Evolutionary conservation across 306 rosid genomes (phyloP), one percentile per base, ranked within the genome.

Genomic region (Casuarina glauca): DNA sequence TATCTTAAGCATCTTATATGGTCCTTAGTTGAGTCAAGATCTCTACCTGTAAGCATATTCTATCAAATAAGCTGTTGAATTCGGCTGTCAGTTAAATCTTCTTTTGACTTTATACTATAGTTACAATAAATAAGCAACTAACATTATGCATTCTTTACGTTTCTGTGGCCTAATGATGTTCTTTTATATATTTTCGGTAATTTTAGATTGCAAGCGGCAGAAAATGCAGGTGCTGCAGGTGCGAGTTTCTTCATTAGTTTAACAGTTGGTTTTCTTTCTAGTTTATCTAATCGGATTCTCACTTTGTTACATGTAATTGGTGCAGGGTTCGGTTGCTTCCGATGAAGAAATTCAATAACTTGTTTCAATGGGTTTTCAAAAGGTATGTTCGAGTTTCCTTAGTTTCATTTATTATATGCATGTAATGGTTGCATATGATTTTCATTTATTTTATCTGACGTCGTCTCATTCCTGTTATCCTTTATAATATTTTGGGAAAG

Each of bases 321-420:
- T 84, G 86, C 93, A 92, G 97, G 90, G 77, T 44, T 78, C 85
- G 74, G 89, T 78, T 74, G 89, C 77, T 81, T 85, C 97, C 19
- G 99, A 95, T 42, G 99, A 86, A 81, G 88, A 89, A 82, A 86
- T 91, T 73, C 89, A 85, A 54, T 87, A 88, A 63, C 94, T 95
- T 72, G 94, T 93, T 69, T 57, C 96, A 26, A 95, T 93, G 99
- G 99, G 99, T 68, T 95, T 95, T 88, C 97, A 93, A 74, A 95
- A 84, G 97, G 99, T 95, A 89, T 79, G 35, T 53, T 55, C 43
- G 69, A 39, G 53, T 58, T 55, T 46, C 68, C 55, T 11, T 76
- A 6, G 63, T 78, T 57, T 35, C 71, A 9, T 42, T 36, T 12
- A 62, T 9, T 15, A 36, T 12, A 62, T 62, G 19, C 44, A 62